Conservation (phyloP, 2,329 filamentous ascomycete genomes). For the Orbilia oligospora region DNA sequence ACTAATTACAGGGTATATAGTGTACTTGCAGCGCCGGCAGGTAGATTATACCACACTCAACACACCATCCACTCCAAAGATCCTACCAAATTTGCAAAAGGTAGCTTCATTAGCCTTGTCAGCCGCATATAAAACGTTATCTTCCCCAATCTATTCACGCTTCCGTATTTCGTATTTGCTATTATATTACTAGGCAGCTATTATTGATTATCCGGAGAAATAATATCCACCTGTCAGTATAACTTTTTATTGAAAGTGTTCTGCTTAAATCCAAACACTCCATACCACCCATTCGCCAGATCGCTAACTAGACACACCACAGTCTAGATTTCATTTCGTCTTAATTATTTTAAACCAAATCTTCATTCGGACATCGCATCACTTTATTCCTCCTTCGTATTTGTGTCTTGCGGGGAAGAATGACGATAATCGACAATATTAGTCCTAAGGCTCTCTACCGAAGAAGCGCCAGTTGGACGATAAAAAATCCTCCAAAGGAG, state of each 20-base stretch:
- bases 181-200: constrained; percentile 42
- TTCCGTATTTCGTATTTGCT: not conserved
- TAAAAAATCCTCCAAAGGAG: constrained; percentile 24
- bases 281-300: constrained; percentile 4
- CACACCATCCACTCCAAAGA: not conserved
- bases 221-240: constrained; percentile 25
- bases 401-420: constrained; percentile 26
- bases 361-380: not conserved
- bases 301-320: not conserved
- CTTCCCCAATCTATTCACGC: constrained; percentile 3
- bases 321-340: constrained; percentile 1
- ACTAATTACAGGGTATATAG: constrained; percentile 17
- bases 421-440: constrained; percentile 49
- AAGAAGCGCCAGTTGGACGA: constrained; percentile 43
- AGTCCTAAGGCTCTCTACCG: constrained; percentile 41
- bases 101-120: constrained; percentile 23
- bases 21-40: not conserved
- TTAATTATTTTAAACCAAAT: not conserved
- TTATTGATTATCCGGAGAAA: constrained; percentile 35
- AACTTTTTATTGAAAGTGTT: constrained; percentile 21
- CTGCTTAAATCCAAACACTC: constrained; percentile 7
- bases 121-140: constrained; percentile 47
- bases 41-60: constrained; percentile 36
- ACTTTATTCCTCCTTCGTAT: not conserved
- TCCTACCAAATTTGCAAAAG: not conserved